Base-by-base conservation (phyloP, 2,329 filamentous ascomycete species). In the Endothia cerciana region DNA sequence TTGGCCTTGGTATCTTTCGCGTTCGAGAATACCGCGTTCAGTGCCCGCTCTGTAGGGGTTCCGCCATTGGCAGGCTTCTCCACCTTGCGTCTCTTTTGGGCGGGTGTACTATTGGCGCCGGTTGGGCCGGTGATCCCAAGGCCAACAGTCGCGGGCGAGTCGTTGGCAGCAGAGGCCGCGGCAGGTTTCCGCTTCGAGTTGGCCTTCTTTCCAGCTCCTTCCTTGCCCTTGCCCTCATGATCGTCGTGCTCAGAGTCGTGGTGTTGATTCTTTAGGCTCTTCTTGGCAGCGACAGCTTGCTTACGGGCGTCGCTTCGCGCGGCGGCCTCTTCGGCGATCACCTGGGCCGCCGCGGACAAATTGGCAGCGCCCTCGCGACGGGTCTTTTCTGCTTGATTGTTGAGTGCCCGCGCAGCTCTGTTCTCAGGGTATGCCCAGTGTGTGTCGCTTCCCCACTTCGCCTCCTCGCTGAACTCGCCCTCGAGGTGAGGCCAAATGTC, bases 401-500 rank as follows among this genome's bases (percentile, higher is more conserved):
- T 80, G 45, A 83, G 81, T n/a, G 84, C 81, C 72, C 85, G 85
- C 41, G 81, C 81, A 41, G 88, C 85, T 70, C 94, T 90, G 74
- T 92, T 93, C 72, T 94, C 91, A 25, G 92, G 91, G 76, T 98
- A 98, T 59, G 94, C 95, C 95, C 95, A 99, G 77, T 99, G 95
- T 62, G 88, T 92, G 66, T 89, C 86, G 78, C 93, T 98, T 61
- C 96, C 95, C 80, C 93, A 90, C 78, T 96, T 92, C 63, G 95
- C 93, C 78, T 98, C 93, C 68, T 97, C 93, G 78, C 92, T 97
- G 74, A 99, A 92, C 77, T 99, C 95, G 67, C 85, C 83, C 70
- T 96, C 91, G 65, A 98, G 87, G 78, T 94, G 89, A 25, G 93
- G 90, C 84, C 91, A 97, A 40, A 96, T 90, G 71, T 91, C 90